Percentiles rank a stretch among this genome's conserved stretches.
Evolutionary conservation across 495 filamentous ascomycete genomes (phyloP).

Genomic region (Ramalina peruviana): DNA sequence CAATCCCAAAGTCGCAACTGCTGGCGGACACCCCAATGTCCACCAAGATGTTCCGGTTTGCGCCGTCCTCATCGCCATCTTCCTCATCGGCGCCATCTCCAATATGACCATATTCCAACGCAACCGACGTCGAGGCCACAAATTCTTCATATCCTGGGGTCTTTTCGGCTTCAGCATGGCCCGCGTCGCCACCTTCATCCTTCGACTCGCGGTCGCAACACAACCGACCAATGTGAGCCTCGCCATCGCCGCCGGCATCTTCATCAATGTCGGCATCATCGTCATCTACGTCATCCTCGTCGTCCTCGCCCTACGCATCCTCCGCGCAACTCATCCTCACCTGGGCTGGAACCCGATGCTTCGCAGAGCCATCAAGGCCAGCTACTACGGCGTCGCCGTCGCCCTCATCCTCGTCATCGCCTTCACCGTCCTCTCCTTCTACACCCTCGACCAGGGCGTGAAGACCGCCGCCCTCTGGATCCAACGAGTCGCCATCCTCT

Average conservation of each 20-base stretch:
- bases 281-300: constrained; percentile 67
- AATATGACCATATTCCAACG: constrained; percentile 50
- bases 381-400: constrained; percentile 43
- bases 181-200: constrained; percentile 43
- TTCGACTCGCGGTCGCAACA: constrained; percentile 41
- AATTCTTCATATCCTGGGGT: constrained; percentile 52
- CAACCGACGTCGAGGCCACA: constrained; percentile 44
- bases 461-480: constrained; percentile 40
- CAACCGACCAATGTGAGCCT: constrained; percentile 31
- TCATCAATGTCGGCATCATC: constrained; percentile 60
- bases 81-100: constrained; percentile 36
- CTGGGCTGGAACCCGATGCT: constrained; percentile 49
- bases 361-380: constrained; percentile 31
- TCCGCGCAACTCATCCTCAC: constrained; percentile 55
- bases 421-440: constrained; percentile 47
- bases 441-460: constrained; percentile 39
- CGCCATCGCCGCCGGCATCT: constrained; percentile 56
- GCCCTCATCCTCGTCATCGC: constrained; percentile 55
- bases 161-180: constrained; percentile 68
- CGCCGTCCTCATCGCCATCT: constrained; percentile 48
- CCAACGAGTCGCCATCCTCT: constrained; percentile 40
- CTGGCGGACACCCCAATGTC: constrained; percentile 43
- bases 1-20: constrained; percentile 26
- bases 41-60: constrained; percentile 47
- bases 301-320: constrained; percentile 57